Conservation (phyloP, 257 asterid genomes). For the Solanum virginianum region DNA sequence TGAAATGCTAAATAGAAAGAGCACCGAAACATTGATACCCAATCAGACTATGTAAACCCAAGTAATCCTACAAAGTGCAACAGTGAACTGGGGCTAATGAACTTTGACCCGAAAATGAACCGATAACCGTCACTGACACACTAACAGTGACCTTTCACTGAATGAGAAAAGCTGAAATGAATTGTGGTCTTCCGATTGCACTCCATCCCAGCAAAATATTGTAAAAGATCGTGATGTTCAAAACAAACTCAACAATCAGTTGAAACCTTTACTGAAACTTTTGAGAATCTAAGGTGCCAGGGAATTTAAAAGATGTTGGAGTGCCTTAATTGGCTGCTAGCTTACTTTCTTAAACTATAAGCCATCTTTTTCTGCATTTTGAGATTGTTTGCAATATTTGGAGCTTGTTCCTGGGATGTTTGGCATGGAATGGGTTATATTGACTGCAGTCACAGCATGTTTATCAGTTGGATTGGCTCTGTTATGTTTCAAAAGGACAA, state of each 20-base stretch:
- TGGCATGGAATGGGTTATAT: neutral
- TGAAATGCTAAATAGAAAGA: neutral
- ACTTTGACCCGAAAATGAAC: too few relatives aligned
- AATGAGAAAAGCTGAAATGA: neutral
- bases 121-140: neutral
- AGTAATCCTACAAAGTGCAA: neutral
- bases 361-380: neutral
- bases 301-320: neutral
- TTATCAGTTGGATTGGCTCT: neutral
- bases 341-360: neutral
- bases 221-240: neutral
- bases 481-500: neutral
- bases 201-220: neutral
- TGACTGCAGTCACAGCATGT: neutral
- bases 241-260: neutral
- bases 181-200: neutral
- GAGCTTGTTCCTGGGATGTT: neutral
- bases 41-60: neutral
- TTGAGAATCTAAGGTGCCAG: neutral
- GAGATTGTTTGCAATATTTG: neutral
- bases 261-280: neutral
- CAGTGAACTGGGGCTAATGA: too few relatives aligned
- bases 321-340: neutral
- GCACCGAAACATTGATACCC: neutral
- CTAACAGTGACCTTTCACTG: neutral